Evolutionary conservation across 2,329 filamentous ascomycete genomes (phyloP), one percentile per base, ranked within the genome.

Genomic region (Pestalotiopsis sp.): DNA sequence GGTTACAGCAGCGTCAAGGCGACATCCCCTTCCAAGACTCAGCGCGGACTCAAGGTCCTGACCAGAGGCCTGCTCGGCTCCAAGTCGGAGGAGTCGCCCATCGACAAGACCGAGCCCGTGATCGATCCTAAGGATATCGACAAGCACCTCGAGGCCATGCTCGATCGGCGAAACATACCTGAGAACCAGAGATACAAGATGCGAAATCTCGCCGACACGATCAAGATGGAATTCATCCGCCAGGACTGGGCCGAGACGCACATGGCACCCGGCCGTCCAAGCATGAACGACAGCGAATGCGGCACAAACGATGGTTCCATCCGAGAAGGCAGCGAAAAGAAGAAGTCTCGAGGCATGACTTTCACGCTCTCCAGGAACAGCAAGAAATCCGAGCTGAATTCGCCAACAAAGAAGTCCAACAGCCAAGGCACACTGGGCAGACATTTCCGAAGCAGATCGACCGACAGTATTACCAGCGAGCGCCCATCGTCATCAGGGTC

Each of bases 141-240:
- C 70, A 81, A 80, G 68, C 87, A 89, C 71, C 84, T 90, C 62
- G 88, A 91, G 74, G 88, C 86, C 3, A 86, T 89, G 80, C 79
- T 97, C 80, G 94, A 97, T 78, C 90, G 95, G 20, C 89, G 95
- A 72, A 97, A 98, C 75, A 97, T 98, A 67, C 95, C 95, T 3
- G 93, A 97, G 76, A 93, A 97, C 72, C 94, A 97, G 85, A 88
- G 95, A 67, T 94, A 95, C 80, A 97, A 97, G 82, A 98, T 99
- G 94, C 89, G 95, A 60, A 95, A 91, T 68, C 84, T 99, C 70
- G 94, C 93, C 71, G 88, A 93, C 72, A 92, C 93, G 45, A 95
- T 98, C 83, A 99, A 99, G 82, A 93, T 94, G 77, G 95, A 98
- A 77, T 97, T 99, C 75, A 94, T 98, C 75, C 91, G 92, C 66